Conservation (phyloP, 2,329 filamentous ascomycete species). For the Aspergillus nomiae region DNA sequence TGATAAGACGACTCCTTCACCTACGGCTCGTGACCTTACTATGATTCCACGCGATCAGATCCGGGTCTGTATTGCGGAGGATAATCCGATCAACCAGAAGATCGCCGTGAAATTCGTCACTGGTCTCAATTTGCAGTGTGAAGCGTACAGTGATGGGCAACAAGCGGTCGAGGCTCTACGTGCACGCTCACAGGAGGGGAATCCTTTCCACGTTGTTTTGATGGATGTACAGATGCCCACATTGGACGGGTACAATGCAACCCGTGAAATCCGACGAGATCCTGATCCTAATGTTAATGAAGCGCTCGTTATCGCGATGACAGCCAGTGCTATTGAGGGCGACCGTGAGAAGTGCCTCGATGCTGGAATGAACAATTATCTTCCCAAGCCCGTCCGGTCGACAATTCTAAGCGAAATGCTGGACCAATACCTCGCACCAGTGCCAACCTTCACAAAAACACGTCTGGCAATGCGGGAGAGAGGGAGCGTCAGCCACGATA, state of each 20-base stretch:
- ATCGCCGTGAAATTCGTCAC: conserved; percentile 91
- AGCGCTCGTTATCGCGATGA: conserved; percentile 96
- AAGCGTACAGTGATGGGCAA: conserved; percentile 86
- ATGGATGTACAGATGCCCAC: conserved; percentile 99
- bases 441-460: conserved; percentile 39
- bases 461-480: conserved; percentile 33
- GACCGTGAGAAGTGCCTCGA: conserved; percentile 95
- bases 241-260: conserved; percentile 89
- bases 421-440: conserved; percentile 63
- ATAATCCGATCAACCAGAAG: conserved; percentile 92
- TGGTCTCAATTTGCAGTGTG: conserved; percentile 81
- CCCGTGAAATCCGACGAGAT: conserved; percentile 77
- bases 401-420: conserved; percentile 85
- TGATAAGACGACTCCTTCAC: conserved; percentile 43
- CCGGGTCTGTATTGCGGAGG: conserved; percentile 89
- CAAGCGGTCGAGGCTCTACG: conserved; percentile 87
- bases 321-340: conserved; percentile 88
- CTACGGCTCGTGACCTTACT: conserved; percentile 66
- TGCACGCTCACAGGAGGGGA: conserved; percentile 67
- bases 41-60: conserved; percentile 75
- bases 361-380: conserved; percentile 95
- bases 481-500: conserved; percentile 30
- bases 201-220: conserved; percentile 83
- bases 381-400: conserved; percentile 91
- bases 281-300: conserved; percentile 73